phyloP scores from a whole-genome alignment of 345 rosid genomes.

The Heritiera fomes region DNA sequence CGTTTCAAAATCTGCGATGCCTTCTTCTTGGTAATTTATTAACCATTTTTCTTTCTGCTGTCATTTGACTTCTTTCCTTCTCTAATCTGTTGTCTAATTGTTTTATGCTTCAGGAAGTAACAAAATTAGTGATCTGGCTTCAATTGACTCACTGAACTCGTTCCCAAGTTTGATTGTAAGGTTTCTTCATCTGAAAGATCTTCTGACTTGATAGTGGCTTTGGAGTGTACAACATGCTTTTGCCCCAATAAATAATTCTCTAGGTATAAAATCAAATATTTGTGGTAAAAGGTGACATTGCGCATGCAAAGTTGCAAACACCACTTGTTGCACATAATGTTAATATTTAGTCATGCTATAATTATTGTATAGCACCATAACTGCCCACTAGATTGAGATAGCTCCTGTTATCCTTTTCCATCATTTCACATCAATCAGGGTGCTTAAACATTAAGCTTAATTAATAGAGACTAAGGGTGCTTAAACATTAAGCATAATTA shows the following conservation, averaged over 20 bases:
- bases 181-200: conserved; percentile 14
- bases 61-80: conserved; percentile 4
- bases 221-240: not conserved
- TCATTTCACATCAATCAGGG: not conserved
- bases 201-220: conserved; percentile 5
- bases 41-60: not conserved
- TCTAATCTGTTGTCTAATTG: conserved; percentile 21
- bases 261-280: conserved; percentile 11
- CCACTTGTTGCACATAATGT: not conserved
- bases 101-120: conserved; percentile 61
- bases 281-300: not conserved
- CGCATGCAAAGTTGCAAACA: not conserved
- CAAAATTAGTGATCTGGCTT: conserved; percentile 57
- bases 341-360: not conserved
- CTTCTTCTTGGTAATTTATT: conserved; percentile 73
- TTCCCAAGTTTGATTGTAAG: conserved; percentile 81
- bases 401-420: not conserved
- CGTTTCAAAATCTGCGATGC: conserved; percentile 68
- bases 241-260: not conserved
- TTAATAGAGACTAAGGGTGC: not conserved
- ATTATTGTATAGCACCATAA: conserved; percentile 1
- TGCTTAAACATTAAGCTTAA: not conserved
- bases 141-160: conserved; percentile 61
- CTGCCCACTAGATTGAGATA: not conserved
- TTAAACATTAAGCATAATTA: too few species aligned